Percentiles rank a stretch among this genome's conserved stretches.
These are phyloP conservation scores for Mortierella sp. DNA, from an alignment of 371 early-diverging fungal species.

Conservation along the genomic window DNA sequence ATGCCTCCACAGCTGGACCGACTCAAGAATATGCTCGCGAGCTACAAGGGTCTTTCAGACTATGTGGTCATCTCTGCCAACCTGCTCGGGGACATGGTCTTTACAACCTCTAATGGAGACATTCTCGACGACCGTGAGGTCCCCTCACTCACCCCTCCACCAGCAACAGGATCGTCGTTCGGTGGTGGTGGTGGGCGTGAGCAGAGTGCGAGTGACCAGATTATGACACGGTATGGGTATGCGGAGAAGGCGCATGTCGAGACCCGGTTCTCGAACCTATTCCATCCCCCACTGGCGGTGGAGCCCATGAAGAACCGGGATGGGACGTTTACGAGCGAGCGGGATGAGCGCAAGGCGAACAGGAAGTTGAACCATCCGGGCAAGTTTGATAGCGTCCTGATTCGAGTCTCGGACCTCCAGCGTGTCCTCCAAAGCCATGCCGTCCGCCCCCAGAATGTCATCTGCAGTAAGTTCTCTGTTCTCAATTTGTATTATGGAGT, in stretches of 20 bases:
- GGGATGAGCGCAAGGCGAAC: conserved; percentile 12
- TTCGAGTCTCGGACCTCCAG: conserved; percentile 44
- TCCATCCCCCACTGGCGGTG: conserved; percentile 26
- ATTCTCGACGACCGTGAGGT: conserved; percentile 15
- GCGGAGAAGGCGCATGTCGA: conserved; percentile 53
- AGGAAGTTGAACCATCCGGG: conserved; percentile 19
- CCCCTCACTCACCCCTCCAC: neutral
- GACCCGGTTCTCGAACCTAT: conserved; percentile 36
- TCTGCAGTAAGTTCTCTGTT: conserved; percentile 41
- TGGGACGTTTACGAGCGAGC: neutral
- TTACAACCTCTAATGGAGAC: conserved; percentile 40
- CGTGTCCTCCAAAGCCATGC: conserved; percentile 51
- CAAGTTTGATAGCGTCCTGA: conserved; percentile 42
- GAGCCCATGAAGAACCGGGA: neutral
- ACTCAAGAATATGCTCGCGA: conserved; percentile 32
- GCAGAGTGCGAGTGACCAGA: neutral
- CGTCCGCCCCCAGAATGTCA: conserved; percentile 40
- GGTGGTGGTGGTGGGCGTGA: neutral
- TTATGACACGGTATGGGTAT: conserved; percentile 21
- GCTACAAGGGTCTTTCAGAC: conserved; percentile 42
- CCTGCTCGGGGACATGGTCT: conserved; percentile 37
- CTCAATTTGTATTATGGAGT: neutral
- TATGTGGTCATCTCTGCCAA: conserved; percentile 50
- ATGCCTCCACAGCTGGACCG: conserved; percentile 51
- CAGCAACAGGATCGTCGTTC: neutral